Percentiles rank a stretch among this genome's conserved stretches.
Conservation (phyloP, 768 basidiomycete genomes). For the Lactarius indigo region DNA sequence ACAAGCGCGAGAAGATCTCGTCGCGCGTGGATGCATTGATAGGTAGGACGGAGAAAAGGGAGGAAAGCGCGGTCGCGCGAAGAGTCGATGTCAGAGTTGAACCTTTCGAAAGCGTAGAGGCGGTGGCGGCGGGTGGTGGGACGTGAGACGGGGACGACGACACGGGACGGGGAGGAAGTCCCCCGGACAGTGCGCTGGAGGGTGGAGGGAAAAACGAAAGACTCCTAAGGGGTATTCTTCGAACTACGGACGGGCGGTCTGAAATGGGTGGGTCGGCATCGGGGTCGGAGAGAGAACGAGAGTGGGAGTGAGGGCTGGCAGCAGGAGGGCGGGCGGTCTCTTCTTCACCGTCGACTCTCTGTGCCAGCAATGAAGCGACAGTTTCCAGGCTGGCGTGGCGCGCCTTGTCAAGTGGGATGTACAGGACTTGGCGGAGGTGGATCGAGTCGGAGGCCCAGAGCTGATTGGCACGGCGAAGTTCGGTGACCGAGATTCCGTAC, state of each 20-base stretch:
- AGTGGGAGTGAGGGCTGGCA: background rate
- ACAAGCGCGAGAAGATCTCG: slow-evolving; percentile 26
- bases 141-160: background rate
- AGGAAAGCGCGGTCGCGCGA: slow-evolving; percentile 19
- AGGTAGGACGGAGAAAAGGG: slow-evolving; percentile 23
- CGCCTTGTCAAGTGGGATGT: slow-evolving; percentile 69
- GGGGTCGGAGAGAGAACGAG: background rate
- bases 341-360: background rate
- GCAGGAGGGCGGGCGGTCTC: background rate
- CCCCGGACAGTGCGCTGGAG: slow-evolving; percentile 1
- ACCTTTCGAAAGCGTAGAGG: slow-evolving; percentile 3
- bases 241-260: slow-evolving; percentile 27
- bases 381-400: slow-evolving; percentile 41
- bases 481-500: slow-evolving; percentile 81
- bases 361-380: slow-evolving; percentile 25
- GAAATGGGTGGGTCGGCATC: background rate
- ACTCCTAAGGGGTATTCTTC: slow-evolving; percentile 32
- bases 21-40: slow-evolving; percentile 25
- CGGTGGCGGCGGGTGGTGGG: background rate
- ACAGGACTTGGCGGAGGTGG: slow-evolving; percentile 77
- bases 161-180: background rate
- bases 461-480: slow-evolving; percentile 84
- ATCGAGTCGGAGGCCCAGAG: slow-evolving; percentile 93
- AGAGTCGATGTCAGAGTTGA: slow-evolving; percentile 8
- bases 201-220: slow-evolving; percentile 35